phyloP scores from a whole-genome alignment of 352 stramenopile species.

The Saprolegnia parasitica region DNA sequence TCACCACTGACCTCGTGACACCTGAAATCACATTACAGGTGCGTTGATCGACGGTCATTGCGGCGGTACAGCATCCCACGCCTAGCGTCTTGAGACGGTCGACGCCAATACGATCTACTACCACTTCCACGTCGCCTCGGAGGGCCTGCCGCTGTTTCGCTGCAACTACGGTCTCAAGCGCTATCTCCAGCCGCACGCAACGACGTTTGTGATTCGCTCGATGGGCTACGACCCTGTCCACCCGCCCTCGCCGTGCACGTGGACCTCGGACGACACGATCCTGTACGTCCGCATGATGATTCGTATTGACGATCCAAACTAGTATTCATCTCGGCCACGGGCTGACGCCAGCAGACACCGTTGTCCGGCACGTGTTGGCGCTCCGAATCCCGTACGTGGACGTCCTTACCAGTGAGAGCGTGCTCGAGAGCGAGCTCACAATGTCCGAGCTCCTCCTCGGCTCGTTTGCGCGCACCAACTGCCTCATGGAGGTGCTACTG shows the following conservation, averaged over 20 bases:
- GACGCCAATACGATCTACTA: slow-evolving; percentile 12
- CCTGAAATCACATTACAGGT: neutral
- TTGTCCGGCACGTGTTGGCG: neutral
- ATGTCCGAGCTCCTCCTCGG: slow-evolving; percentile 12
- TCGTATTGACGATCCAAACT: slow-evolving; percentile 1
- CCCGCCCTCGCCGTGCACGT: neutral
- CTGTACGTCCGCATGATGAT: neutral
- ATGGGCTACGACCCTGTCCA: slow-evolving; percentile 11
- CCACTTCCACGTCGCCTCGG: neutral
- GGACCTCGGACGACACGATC: slow-evolving; percentile 2
- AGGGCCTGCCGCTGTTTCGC: neutral
- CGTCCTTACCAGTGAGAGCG: neutral
- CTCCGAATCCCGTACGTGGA: neutral
- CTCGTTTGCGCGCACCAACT: neutral
- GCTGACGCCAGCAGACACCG: neutral
- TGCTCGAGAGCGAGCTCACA: neutral
- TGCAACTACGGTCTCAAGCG: slow-evolving; percentile 14
- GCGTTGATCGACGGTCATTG: neutral
- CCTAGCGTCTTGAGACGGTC: neutral
- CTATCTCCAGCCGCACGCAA: slow-evolving; percentile 6
- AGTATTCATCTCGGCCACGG: neutral
- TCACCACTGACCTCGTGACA: neutral
- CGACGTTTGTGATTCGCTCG: slow-evolving; percentile 6
- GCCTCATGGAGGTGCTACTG: slow-evolving; percentile 7
- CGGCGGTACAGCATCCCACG: neutral